A percentile compares a stretch with the other conserved stretches of the same genome.
Evolutionary conservation across 78 protist species (phyloP).

Genomic region (Creolimax fragrantissima): DNA sequence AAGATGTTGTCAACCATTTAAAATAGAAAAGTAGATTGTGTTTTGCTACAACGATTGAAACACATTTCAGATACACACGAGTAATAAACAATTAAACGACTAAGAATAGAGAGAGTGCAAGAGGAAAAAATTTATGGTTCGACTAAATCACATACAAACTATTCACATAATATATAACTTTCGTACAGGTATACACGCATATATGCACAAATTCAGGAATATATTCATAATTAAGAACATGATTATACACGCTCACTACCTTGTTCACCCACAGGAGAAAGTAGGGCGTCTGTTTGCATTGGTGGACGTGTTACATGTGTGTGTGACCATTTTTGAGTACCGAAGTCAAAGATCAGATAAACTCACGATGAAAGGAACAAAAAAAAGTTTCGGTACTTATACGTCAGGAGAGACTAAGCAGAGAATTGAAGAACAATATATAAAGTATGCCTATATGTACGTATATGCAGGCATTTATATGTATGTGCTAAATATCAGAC

Average conservation of each 20-base stretch:
- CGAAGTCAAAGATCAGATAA: not conserved
- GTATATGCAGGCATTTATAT: too few relatives aligned
- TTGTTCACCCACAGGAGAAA: not conserved
- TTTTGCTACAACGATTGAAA: too few relatives aligned
- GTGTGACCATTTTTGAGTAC: not conserved
- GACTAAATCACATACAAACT: too few relatives aligned
- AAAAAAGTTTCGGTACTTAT: not conserved
- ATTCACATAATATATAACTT: too few relatives aligned
- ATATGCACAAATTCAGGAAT: not conserved
- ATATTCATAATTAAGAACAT: not conserved
- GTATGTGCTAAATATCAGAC: too few relatives aligned
- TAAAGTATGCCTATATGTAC: not conserved
- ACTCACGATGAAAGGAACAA: not conserved
- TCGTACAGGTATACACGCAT: not conserved
- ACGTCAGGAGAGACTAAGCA: not conserved
- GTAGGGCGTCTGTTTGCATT: not conserved
- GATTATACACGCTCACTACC: not conserved
- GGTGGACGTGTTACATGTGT: not conserved
- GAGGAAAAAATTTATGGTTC: too few relatives aligned
- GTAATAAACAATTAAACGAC: too few relatives aligned
- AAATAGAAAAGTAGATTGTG: too few relatives aligned
- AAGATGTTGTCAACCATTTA: too few relatives aligned
- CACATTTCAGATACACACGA: too few relatives aligned
- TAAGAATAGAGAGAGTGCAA: too few relatives aligned
- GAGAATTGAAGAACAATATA: not conserved